Percentiles rank a stretch among this genome's conserved stretches.
Conservation (phyloP, 2,329 filamentous ascomycete species). For the Coniochaeta sp. region DNA sequence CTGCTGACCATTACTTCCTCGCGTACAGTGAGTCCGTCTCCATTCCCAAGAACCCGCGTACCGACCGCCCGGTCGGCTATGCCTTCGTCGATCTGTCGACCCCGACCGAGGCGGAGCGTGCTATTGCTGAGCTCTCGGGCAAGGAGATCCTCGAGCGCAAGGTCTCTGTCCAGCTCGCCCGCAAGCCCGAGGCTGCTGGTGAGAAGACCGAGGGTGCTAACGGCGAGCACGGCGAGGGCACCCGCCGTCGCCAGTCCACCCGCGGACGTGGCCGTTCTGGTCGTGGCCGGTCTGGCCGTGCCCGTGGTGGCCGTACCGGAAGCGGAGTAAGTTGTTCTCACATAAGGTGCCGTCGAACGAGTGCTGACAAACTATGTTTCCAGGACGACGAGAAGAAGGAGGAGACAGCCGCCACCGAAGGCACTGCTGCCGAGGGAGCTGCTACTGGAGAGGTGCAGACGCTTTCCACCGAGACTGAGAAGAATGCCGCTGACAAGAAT, state of each 20-base stretch:
- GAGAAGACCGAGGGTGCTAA: constrained; percentile 70
- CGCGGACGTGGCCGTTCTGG: constrained; percentile 61
- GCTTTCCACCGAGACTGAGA: constrained; percentile 55
- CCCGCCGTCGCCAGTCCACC: constrained; percentile 54
- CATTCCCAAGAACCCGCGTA: constrained; percentile 98
- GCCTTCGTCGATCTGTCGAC: constrained; percentile 98
- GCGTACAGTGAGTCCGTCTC: constrained; percentile 83
- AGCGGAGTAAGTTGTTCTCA: constrained; percentile 38
- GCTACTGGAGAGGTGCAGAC: constrained; percentile 47
- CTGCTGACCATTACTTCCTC: constrained; percentile 23
- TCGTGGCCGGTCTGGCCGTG: constrained; percentile 56
- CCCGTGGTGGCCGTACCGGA: constrained; percentile 56
- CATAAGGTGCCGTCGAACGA: not conserved
- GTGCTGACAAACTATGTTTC: constrained; percentile 8
- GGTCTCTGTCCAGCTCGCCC: constrained; percentile 97
- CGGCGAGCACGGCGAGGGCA: constrained; percentile 68
- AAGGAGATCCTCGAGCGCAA: constrained; percentile 98
- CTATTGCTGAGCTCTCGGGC: constrained; percentile 90
- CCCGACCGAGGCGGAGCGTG: constrained; percentile 87
- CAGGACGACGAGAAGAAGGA: constrained; percentile 35
- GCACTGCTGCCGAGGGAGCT: constrained; percentile 35
- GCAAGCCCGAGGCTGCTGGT: constrained; percentile 84
- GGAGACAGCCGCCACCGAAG: constrained; percentile 34
- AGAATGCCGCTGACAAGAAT: constrained; percentile 48
- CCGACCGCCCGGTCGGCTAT: constrained; percentile 95